Percentiles rank a stretch among this genome's conserved stretches.
These are phyloP conservation scores for Neurospora sublineolata DNA, from an alignment of 495 filamentous ascomycete species.

Conservation along the genomic window DNA sequence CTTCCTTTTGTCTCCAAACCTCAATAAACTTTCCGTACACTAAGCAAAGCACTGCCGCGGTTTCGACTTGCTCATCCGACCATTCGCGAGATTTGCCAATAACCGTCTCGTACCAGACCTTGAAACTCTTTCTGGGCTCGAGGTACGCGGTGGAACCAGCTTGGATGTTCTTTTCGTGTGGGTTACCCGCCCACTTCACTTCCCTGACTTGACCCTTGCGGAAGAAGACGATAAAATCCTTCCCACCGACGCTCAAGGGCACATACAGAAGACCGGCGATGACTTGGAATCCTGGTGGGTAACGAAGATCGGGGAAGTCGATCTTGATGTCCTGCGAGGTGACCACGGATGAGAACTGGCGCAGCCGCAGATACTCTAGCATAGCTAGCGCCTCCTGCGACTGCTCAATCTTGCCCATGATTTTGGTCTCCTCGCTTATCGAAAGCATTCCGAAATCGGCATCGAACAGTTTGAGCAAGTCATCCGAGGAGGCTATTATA, in stretches of 20 bases:
- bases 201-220: conserved; percentile 65
- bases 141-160: conserved; percentile 58
- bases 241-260: conserved; percentile 63
- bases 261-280: conserved; percentile 80
- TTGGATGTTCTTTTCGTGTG: conserved; percentile 66
- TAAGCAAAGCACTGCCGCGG: conserved; percentile 75
- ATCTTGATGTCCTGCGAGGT: conserved; percentile 63
- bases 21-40: conserved; percentile 77
- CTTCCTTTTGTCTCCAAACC: conserved; percentile 90
- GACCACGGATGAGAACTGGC: conserved; percentile 63
- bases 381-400: conserved; percentile 78
- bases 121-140: conserved; percentile 69
- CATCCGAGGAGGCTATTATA: conserved; percentile 83
- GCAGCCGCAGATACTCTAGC: conserved; percentile 74
- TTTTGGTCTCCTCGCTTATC: conserved; percentile 79
- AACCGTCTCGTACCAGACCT: conserved; percentile 65
- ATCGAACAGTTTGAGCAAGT: conserved; percentile 74
- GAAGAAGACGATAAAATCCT: conserved; percentile 89
- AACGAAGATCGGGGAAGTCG: conserved; percentile 78
- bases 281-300: conserved; percentile 64
- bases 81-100: conserved; percentile 64
- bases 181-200: conserved; percentile 90
- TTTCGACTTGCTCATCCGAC: conserved; percentile 69
- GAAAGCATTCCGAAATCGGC: conserved; percentile 82
- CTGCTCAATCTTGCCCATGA: conserved; percentile 62